Percentiles rank a stretch among this genome's conserved stretches.
These are phyloP conservation scores for Parasitella parasitica DNA, from an alignment of 371 early-diverging fungal species.

Conservation along the genomic window DNA sequence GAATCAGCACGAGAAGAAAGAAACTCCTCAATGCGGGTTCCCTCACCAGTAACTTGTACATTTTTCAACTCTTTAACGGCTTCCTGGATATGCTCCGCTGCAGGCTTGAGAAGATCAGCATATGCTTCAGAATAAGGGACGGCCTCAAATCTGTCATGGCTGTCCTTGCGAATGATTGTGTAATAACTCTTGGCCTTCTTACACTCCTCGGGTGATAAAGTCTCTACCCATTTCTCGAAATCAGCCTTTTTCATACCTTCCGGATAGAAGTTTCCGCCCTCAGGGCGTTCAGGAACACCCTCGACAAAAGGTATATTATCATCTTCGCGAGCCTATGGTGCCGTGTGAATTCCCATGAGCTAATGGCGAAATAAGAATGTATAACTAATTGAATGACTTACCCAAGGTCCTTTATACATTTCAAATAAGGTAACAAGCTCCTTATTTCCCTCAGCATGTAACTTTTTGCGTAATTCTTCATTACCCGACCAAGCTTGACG, in stretches of 20 bases:
- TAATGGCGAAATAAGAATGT: background rate
- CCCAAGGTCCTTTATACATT: conserved; percentile 79
- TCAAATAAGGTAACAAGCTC: conserved; percentile 58
- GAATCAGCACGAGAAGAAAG: conserved; percentile 61
- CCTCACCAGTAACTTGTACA: conserved; percentile 10
- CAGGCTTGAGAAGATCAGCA: conserved; percentile 61
- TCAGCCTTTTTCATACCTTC: conserved; percentile 74
- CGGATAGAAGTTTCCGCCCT: conserved; percentile 74
- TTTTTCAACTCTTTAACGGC: conserved; percentile 61
- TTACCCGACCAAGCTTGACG: conserved; percentile 76
- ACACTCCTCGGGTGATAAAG: conserved; percentile 49
- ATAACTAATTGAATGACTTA: conserved; percentile 12
- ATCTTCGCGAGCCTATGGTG: conserved; percentile 27
- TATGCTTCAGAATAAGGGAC: conserved; percentile 66
- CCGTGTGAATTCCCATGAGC: background rate
- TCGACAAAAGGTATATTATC: conserved; percentile 62
- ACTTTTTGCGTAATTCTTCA: conserved; percentile 52
- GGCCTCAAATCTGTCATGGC: conserved; percentile 34
- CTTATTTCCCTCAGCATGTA: conserved; percentile 38
- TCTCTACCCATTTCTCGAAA: conserved; percentile 60
- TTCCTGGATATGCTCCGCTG: conserved; percentile 54
- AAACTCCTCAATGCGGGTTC: conserved; percentile 58
- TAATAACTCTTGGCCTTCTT: conserved; percentile 71
- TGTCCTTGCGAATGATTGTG: conserved; percentile 54
- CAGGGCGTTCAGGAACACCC: conserved; percentile 62